phyloP scores from a whole-genome alignment of 1,284 basidiomycete species.

The Leccinum angustisporum region DNA sequence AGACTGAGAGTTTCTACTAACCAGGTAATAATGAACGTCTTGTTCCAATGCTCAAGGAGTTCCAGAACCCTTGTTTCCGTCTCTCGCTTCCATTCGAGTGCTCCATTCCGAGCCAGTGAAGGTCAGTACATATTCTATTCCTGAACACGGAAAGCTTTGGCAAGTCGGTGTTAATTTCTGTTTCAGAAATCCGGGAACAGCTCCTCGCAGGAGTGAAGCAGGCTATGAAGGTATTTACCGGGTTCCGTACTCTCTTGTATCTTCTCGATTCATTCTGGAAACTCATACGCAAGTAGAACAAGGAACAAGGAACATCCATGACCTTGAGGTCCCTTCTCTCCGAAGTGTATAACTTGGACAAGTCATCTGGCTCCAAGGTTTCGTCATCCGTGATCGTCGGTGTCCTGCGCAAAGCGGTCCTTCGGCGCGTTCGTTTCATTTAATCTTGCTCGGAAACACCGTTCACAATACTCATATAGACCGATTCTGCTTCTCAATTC shows the following conservation, averaged over 20 bases:
- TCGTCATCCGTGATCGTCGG: constrained; percentile 45
- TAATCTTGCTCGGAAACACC: background rate
- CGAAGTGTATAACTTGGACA: constrained; percentile 69
- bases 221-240: constrained; percentile 62
- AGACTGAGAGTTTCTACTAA: background rate
- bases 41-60: constrained; percentile 14
- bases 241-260: background rate
- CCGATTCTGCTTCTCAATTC: constrained; percentile 59
- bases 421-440: constrained; percentile 52
- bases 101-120: constrained; percentile 19
- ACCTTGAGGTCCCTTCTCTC: constrained; percentile 68
- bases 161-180: background rate
- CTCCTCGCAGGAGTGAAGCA: constrained; percentile 49
- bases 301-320: constrained; percentile 53
- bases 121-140: constrained; percentile 16
- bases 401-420: constrained; percentile 58
- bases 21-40: constrained; percentile 16
- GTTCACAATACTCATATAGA: constrained; percentile 38
- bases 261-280: background rate
- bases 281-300: constrained; percentile 41
- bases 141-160: background rate
- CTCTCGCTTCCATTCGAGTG: constrained; percentile 16
- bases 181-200: constrained; percentile 45
- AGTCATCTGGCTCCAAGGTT: constrained; percentile 44
- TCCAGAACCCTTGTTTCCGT: constrained; percentile 1